Evolutionary conservation across 139 green algal species (phyloP), one percentile per base, ranked within the genome.

Genomic region (Asterochloris sp.): DNA sequence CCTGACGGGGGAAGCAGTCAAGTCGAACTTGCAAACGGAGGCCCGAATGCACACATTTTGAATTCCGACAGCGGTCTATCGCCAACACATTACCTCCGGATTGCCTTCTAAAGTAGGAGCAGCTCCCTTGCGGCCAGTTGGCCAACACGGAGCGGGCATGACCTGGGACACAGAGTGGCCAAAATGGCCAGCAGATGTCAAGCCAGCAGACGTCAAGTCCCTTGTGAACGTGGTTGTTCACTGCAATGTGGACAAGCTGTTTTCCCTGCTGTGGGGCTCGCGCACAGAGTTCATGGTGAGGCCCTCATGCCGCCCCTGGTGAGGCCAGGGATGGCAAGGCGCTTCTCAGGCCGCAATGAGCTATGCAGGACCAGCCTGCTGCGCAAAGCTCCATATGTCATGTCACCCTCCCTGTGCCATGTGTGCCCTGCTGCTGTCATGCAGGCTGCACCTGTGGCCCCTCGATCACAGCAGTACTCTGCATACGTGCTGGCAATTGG

Each of bases 241-340:
- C 27, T 79, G 76, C 15, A 29, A 73, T 67, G 82, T 79, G 17
- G 82, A 85, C 68, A 64, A 81, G 68, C 69, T 85, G 14, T 85
- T 85, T 23, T 66, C 79, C 11, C 27, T 82, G 24, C 67, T 82
- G 54, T 85, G 60, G 15, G 76, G 60, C 17, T 61, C 82, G 26
- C 47, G 38, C 15, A 79, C 82, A 4, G 67, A 77, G 38, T 85
- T 79, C 62, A 54, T 81, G 82, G 82, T 85, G 47, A 75, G 82
- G 17, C 23, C 27, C 66, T 17, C 61, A 63, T 27, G 63, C 17
- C 17, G 54, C 11, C 21, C 26, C 61, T 76, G n/a, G 78, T 47
- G 64, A 66, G 13, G 47, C 16, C 13, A 21, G 12, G 17, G 8
- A 47, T 38, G 64, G 61, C 24, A 71, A 61, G 6, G 1, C 1